Evolutionary conservation across 345 rosid genomes (phyloP), one percentile per base, ranked within the genome.

Genomic region (Heritiera fomes): DNA sequence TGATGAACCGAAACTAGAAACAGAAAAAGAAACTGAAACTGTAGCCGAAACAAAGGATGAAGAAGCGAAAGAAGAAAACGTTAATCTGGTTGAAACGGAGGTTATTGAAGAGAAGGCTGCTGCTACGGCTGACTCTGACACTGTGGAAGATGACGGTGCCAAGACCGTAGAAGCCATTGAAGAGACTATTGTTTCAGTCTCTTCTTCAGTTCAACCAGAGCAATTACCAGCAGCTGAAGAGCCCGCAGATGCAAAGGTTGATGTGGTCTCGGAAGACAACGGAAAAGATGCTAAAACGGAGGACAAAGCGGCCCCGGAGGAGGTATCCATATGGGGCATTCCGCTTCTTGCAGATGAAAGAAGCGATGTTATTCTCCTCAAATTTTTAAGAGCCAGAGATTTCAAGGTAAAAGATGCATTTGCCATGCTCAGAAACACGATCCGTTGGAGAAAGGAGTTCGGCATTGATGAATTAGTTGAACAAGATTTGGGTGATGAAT

Each of bases 151-250:
- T 52, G 97, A 92, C 23, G 96, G 94, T 52, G 84, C 96, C 80
- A 93, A 90, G 81, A 90, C 90, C 0, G 97, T 93, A 1, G 97
- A 94, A 81, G 97, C 94, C 34, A 90, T 94, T 62, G 92, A 93
- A 77, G 98, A 93, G 83, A 87, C 95, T 0, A 84, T 94, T 12
- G 92, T 93, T 6, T 79, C 93, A 6, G 89, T 87, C 61, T 80
- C 92, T 38, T 78, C 87, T 40, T 81, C 82, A 8, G 64, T 59
- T 23, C 78, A 82, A 67, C 18, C 78, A 18, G 85, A 77, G 69
- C 81, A 60, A 38, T 63, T 70, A 34, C 28, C 76, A 66, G 50
- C 87, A 1, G 56, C 41, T 47, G 60, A 71, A 38, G 46, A 50
- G 18, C 15, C 15, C 4, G 2, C 20, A 6, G 72, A 49, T 7